Conservation (phyloP, 2,329 filamentous ascomycete genomes). For the Aspergillus chevalieri region DNA sequence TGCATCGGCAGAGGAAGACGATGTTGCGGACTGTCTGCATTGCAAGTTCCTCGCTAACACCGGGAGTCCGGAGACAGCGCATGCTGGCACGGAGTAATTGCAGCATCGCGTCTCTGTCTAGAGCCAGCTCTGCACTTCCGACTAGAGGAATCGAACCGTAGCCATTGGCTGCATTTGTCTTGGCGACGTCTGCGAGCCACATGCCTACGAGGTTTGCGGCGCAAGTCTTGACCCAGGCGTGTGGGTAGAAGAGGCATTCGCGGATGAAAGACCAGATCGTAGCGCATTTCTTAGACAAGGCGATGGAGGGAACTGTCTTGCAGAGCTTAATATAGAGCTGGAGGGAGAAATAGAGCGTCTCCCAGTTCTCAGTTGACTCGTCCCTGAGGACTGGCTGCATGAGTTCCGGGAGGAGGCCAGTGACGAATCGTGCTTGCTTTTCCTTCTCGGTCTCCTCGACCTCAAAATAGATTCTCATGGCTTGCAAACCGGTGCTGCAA, state of each 20-base stretch:
- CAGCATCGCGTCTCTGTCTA: conserved; percentile 61
- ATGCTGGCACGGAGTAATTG: conserved; percentile 53
- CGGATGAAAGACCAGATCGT: conserved; percentile 67
- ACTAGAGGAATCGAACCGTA: conserved; percentile 55
- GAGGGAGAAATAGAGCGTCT: conserved; percentile 68
- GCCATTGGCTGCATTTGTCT: conserved; percentile 50
- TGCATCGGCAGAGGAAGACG: conserved; percentile 68
- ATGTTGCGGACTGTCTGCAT: conserved; percentile 74
- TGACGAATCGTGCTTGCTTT: conserved; percentile 61
- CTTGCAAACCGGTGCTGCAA: conserved; percentile 67
- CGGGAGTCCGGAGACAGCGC: conserved; percentile 55
- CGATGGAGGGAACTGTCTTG: conserved; percentile 57
- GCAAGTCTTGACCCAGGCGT: conserved; percentile 69
- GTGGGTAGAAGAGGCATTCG: conserved; percentile 63
- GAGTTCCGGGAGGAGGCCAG: conserved; percentile 49
- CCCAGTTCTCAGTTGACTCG: conserved; percentile 52
- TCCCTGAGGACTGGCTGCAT: conserved; percentile 47
- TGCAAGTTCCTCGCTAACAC: conserved; percentile 67
- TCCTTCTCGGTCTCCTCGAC: conserved; percentile 57
- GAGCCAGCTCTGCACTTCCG: conserved; percentile 64
- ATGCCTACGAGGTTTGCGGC: conserved; percentile 66
- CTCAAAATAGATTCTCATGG: conserved; percentile 79
- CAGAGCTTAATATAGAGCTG: conserved; percentile 63
- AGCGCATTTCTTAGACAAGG: conserved; percentile 55
- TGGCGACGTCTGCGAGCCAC: conserved; percentile 76